Conservation (phyloP, 495 filamentous ascomycete genomes). For the Glutinoglossum americanum region DNA sequence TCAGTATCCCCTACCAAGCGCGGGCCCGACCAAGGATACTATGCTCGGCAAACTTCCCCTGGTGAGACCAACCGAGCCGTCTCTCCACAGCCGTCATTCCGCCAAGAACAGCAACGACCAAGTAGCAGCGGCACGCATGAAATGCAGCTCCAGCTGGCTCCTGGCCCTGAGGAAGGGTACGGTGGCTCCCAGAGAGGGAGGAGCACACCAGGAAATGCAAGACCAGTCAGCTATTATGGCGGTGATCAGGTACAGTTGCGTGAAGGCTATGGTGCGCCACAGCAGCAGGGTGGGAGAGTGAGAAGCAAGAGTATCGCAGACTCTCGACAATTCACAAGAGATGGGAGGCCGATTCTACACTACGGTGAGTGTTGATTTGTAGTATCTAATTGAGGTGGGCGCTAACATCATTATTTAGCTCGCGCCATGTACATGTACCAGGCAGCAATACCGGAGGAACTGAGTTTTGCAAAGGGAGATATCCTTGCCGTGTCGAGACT, state of each 20-base stretch:
- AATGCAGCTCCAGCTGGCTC: slow-evolving; percentile 68
- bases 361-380: slow-evolving; percentile 46
- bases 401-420: slow-evolving; percentile 29
- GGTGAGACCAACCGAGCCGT: slow-evolving; percentile 29
- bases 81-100: slow-evolving; percentile 36
- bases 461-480: slow-evolving; percentile 87
- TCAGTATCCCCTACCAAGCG: slow-evolving; percentile 30
- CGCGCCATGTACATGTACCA: slow-evolving; percentile 86
- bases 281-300: slow-evolving; percentile 18
- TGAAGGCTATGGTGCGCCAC: slow-evolving; percentile 22
- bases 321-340: slow-evolving; percentile 51
- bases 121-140: slow-evolving; percentile 34
- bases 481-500: slow-evolving; percentile 68
- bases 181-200: slow-evolving; percentile 14
- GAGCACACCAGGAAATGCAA: slow-evolving; percentile 6
- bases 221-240: slow-evolving; percentile 20
- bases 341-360: slow-evolving; percentile 74
- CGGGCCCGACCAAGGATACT: slow-evolving; percentile 32
- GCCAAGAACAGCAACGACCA: slow-evolving; percentile 34
- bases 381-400: neutral
- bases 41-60: slow-evolving; percentile 33
- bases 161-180: slow-evolving; percentile 25
- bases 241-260: slow-evolving; percentile 11
- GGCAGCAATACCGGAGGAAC: slow-evolving; percentile 83
- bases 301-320: slow-evolving; percentile 70